Base-by-base conservation (phyloP, 2,329 filamentous ascomycete species). In the Gremmenia infestans region DNA sequence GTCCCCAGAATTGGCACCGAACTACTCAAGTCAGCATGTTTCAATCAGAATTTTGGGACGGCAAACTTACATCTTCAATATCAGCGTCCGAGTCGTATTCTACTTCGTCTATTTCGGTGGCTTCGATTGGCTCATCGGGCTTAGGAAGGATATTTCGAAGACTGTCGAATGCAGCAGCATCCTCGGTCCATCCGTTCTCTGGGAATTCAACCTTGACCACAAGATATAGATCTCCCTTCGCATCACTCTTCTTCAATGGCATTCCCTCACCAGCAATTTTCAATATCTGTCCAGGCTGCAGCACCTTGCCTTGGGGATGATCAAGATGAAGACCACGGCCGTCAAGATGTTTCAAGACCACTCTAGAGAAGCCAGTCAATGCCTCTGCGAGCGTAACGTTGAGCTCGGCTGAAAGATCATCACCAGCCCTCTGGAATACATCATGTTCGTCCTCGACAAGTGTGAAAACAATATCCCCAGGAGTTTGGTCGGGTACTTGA, bases 391-490 rank as follows among this genome's bases (percentile, higher is more conserved):
- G 78, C 3, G 88, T 89, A 61, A 99, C 80, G 39, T 88, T 83
- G 46, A 99, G 76, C 57, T 91, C 85, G 1, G 92, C 90, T 1
- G 86, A 88, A 54, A 99, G 77, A 71, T 99, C 93, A 51, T 89
- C 79, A 3, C 92, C 93, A 42, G 89, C 86, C 43, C 94, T 86
- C 59, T 87, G 84, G 73, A 97, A 99, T 5, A 81, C 73, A 1
- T 89, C 85, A 71, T 99, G 93, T 1, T 85, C 81, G 63, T 88
- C 83, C 73, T 99, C 91, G 1, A 86, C 81, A 2, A 99, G 75
- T 22, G 88, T 86, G 75, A 99, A 97, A 64, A 97, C 81, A 65
- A 99, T 93, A 68, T 97, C 91, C 55, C 94, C 94, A 0, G 93
- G 92, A 53, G 87, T 88, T 71, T 93, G 88, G 67, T 92, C 90